Evolutionary conservation across 2,329 filamentous ascomycete species (phyloP).

Genomic region (Hypoxylon sp.): DNA sequence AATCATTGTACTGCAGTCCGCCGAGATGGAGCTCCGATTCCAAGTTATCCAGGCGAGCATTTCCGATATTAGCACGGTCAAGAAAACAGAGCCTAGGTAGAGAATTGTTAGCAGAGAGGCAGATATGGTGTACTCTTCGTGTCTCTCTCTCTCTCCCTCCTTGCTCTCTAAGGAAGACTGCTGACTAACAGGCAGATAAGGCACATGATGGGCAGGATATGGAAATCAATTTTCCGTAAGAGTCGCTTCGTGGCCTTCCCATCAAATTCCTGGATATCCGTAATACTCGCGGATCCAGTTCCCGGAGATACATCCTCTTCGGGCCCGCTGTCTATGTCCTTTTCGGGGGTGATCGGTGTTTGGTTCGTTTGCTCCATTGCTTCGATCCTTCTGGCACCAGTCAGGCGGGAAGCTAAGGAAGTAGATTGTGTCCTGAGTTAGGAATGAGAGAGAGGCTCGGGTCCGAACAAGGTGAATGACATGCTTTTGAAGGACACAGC

Average conservation of each 20-base stretch:
- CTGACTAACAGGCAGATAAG: conserved; percentile 66
- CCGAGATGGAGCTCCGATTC: conserved; percentile 63
- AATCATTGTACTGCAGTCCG: conserved; percentile 71
- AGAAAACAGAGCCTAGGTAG: conserved; percentile 58
- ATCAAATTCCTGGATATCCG: conserved; percentile 50
- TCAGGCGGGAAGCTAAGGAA: not conserved
- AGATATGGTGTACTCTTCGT: conserved; percentile 55
- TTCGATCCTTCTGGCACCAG: not conserved
- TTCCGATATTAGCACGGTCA: conserved; percentile 65
- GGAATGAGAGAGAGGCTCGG: not conserved
- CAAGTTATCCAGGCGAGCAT: conserved; percentile 57
- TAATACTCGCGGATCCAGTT: conserved; percentile 8
- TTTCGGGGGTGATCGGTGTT: not conserved
- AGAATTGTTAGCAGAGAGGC: conserved; percentile 41
- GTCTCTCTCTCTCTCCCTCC: not conserved
- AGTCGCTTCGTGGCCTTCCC: conserved; percentile 63
- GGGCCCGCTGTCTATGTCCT: not conserved
- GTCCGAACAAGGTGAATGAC: not conserved
- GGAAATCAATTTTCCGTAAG: conserved; percentile 67
- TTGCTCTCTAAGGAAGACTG: not conserved
- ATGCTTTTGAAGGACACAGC: not conserved
- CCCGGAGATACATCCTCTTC: conserved; percentile 2
- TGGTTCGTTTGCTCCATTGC: conserved; percentile 17
- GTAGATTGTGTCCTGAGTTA: not conserved
- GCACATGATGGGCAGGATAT: conserved; percentile 72